A percentile compares a stretch with the other conserved stretches of the same genome.
These are phyloP conservation scores for Hypoxylon fuscum DNA, from an alignment of 495 filamentous ascomycete genomes.

Conservation along the genomic window DNA sequence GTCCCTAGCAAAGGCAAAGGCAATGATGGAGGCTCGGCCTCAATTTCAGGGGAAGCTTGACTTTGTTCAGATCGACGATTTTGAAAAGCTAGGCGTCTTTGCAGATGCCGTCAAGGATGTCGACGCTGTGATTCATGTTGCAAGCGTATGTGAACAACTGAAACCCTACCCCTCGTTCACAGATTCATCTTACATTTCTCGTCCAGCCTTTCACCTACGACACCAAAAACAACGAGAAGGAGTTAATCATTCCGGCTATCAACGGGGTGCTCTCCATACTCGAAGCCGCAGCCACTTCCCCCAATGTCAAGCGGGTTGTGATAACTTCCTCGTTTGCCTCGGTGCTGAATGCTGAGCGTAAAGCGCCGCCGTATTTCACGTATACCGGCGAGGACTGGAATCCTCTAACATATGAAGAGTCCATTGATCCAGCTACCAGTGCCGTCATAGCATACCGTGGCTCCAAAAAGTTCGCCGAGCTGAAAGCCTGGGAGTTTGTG, in stretches of 20 bases:
- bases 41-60: constrained; percentile 41
- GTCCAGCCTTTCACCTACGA: constrained; percentile 45
- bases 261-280: constrained; percentile 75
- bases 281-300: constrained; percentile 62
- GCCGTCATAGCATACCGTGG: constrained; percentile 63
- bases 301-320: constrained; percentile 69
- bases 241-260: constrained; percentile 72
- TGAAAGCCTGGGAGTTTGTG: constrained; percentile 55
- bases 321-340: constrained; percentile 73
- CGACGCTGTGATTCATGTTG: constrained; percentile 36
- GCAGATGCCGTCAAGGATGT: constrained; percentile 32
- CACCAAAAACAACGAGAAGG: constrained; percentile 66
- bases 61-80: constrained; percentile 31
- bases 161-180: not conserved
- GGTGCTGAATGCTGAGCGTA: constrained; percentile 59
- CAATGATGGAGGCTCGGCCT: constrained; percentile 33
- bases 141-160: constrained; percentile 42
- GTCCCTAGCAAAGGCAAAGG: constrained; percentile 20
- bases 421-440: constrained; percentile 49
- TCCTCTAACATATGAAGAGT: constrained; percentile 70
- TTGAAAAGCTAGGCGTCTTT: constrained; percentile 17
- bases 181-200: not conserved
- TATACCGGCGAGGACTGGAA: constrained; percentile 75
- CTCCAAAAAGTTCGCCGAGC: constrained; percentile 61
- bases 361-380: constrained; percentile 59